These are phyloP conservation scores for Bipolaris bicolor DNA, from an alignment of 2,329 filamentous ascomycete genomes.

Conservation along the genomic window DNA sequence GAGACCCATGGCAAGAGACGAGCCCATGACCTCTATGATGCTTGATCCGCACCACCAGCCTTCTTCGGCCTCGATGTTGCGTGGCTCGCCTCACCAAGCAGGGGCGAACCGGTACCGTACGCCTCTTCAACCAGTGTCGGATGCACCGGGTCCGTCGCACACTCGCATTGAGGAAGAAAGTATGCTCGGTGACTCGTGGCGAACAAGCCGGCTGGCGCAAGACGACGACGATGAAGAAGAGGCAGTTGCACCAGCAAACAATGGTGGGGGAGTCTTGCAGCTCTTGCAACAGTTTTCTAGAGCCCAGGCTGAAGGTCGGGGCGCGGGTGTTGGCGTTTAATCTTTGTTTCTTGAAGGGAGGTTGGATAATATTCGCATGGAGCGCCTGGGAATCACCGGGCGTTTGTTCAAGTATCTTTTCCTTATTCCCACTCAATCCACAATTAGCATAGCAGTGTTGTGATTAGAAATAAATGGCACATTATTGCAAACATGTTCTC, in stretches of 20 bases:
- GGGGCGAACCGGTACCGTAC: constrained; percentile 54
- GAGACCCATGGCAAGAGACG: constrained; percentile 45
- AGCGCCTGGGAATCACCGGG: neutral
- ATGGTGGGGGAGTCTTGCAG: constrained; percentile 65
- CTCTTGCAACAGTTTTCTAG: constrained; percentile 71
- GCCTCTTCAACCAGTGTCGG: constrained; percentile 31
- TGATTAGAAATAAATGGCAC: neutral
- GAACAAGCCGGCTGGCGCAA: constrained; percentile 50
- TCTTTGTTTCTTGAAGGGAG: neutral
- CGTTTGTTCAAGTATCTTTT: neutral
- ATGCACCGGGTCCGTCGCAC: constrained; percentile 14
- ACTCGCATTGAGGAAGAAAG: constrained; percentile 58
- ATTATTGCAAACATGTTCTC: neutral
- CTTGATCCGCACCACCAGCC: constrained; percentile 80
- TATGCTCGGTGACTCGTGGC: constrained; percentile 67
- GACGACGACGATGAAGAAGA: constrained; percentile 59
- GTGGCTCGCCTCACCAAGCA: constrained; percentile 54
- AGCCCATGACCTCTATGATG: constrained; percentile 74
- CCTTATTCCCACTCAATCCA: constrained; percentile 8
- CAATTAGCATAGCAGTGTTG: constrained; percentile 4
- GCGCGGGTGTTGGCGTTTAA: constrained; percentile 43
- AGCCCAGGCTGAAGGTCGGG: constrained; percentile 60
- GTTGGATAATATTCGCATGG: constrained; percentile 10
- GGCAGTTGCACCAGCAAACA: constrained; percentile 40
- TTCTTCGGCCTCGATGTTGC: constrained; percentile 55